Evolutionary conservation across 1,284 basidiomycete genomes (phyloP).

Genomic region (Microbotryum lychnidis-dioicae): DNA sequence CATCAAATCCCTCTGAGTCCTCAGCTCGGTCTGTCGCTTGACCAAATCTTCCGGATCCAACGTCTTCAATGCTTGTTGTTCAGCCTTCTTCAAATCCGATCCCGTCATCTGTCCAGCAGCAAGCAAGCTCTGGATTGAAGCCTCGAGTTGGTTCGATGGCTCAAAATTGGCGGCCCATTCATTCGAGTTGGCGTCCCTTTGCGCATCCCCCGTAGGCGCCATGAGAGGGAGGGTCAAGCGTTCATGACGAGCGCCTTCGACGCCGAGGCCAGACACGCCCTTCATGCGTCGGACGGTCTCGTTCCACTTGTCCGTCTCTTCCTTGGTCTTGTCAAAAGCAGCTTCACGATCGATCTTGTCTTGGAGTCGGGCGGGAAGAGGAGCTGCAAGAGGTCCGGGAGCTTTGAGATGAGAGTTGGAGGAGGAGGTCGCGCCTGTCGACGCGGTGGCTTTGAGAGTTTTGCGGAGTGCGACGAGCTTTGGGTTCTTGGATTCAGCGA

Average conservation of each 20-base stretch:
- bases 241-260: slow-evolving; percentile 31
- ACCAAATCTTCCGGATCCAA: slow-evolving; percentile 60
- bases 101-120: slow-evolving; percentile 37
- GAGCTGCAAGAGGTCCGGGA: slow-evolving; percentile 64
- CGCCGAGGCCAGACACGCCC: slow-evolving; percentile 37
- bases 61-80: slow-evolving; percentile 25
- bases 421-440: slow-evolving; percentile 37
- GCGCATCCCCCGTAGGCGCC: slow-evolving; percentile 23
- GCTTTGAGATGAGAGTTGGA: slow-evolving; percentile 40
- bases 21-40: slow-evolving; percentile 67
- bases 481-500: slow-evolving; percentile 44
- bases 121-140: slow-evolving; percentile 38
- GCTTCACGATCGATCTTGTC: slow-evolving; percentile 86
- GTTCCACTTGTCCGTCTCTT: slow-evolving; percentile 89
- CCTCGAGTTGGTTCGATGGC: slow-evolving; percentile 32
- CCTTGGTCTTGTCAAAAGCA: slow-evolving; percentile 85
- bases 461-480: slow-evolving; percentile 41
- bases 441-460: slow-evolving; percentile 44
- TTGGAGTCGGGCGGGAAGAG: slow-evolving; percentile 75
- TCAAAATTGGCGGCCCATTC: slow-evolving; percentile 60
- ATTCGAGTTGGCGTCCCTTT: slow-evolving; percentile 40
- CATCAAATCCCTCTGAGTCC: slow-evolving; percentile 83
- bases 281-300: slow-evolving; percentile 80
- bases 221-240: slow-evolving; percentile 28
- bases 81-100: slow-evolving; percentile 25